Percentiles rank a stretch among this genome's conserved stretches.
These are phyloP conservation scores for Neurospora sp. DNA, from an alignment of 495 filamentous ascomycete species.

Conservation along the genomic window DNA sequence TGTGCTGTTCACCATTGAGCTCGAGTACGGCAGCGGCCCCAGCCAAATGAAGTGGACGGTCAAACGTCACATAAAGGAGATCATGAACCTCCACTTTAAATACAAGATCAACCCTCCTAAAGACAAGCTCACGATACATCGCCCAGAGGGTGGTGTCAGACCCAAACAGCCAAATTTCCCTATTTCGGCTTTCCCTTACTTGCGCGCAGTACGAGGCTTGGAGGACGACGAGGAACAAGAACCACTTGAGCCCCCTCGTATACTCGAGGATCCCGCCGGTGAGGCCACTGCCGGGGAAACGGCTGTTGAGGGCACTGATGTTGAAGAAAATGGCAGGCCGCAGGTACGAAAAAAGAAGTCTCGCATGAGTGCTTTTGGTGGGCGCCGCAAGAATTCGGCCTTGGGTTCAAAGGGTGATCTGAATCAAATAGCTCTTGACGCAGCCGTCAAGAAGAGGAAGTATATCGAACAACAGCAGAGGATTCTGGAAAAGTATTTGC, in stretches of 20 bases:
- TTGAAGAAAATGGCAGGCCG: conserved; percentile 27
- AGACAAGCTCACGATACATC: conserved; percentile 55
- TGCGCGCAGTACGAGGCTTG: conserved; percentile 70
- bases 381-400: conserved; percentile 22
- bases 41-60: conserved; percentile 98
- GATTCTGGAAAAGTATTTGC: conserved; percentile 85
- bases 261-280: conserved; percentile 32
- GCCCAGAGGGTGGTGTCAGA: conserved; percentile 32
- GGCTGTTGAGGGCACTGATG: conserved; percentile 35
- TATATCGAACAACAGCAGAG: conserved; percentile 60
- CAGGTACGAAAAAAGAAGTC: conserved; percentile 48
- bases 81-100: conserved; percentile 83
- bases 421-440: conserved; percentile 11
- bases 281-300: conserved; percentile 42
- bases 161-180: conserved; percentile 83
- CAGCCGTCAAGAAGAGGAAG: conserved; percentile 33
- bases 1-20: conserved; percentile 76
- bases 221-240: conserved; percentile 65
- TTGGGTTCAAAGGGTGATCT: conserved; percentile 20
- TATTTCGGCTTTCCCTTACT: conserved; percentile 81
- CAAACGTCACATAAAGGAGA: conserved; percentile 74
- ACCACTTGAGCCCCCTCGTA: conserved; percentile 46
- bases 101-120: conserved; percentile 78
- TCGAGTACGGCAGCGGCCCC: conserved; percentile 93
- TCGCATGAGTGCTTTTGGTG: conserved; percentile 44